Percentiles rank a stretch among this genome's conserved stretches.
These are phyloP conservation scores for Lepidium aucheri DNA, from an alignment of 345 rosid genomes.

Conservation along the genomic window DNA sequence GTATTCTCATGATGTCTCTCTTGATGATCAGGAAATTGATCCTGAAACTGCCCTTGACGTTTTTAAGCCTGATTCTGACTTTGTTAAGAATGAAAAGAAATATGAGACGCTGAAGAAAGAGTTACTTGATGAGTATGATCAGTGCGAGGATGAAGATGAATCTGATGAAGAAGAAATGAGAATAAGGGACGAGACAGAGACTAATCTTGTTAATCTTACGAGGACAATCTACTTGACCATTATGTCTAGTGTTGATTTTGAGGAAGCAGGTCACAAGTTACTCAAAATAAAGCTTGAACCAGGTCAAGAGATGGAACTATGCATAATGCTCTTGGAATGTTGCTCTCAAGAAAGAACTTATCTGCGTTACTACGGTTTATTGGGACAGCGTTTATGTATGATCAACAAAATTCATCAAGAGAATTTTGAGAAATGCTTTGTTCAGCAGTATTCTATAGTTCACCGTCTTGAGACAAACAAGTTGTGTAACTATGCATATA, in stretches of 20 bases:
- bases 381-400: slow-evolving; percentile 91
- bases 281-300: slow-evolving; percentile 87
- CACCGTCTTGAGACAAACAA: slow-evolving; percentile 87
- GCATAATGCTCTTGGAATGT: slow-evolving; percentile 85
- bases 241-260: slow-evolving; percentile 92
- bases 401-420: slow-evolving; percentile 76
- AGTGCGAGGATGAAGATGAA: slow-evolving; percentile 72
- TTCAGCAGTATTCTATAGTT: slow-evolving; percentile 84
- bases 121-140: slow-evolving; percentile 67
- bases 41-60: slow-evolving; percentile 68
- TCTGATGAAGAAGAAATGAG: slow-evolving; percentile 65
- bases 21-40: slow-evolving; percentile 59
- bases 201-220: slow-evolving; percentile 74
- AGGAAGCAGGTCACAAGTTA: slow-evolving; percentile 93
- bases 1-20: slow-evolving; percentile 71
- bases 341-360: slow-evolving; percentile 91
- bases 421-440: slow-evolving; percentile 83
- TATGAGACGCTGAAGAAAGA: slow-evolving; percentile 82
- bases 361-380: slow-evolving; percentile 73
- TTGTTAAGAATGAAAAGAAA: slow-evolving; percentile 64
- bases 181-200: slow-evolving; percentile 85
- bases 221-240: slow-evolving; percentile 67
- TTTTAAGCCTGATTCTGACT: slow-evolving; percentile 65
- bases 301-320: slow-evolving; percentile 96
- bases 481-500: slow-evolving; percentile 60